These are phyloP conservation scores for Martiniozyma abietophila DNA, from an alignment of 805 yeast species.

Conservation along the genomic window DNA sequence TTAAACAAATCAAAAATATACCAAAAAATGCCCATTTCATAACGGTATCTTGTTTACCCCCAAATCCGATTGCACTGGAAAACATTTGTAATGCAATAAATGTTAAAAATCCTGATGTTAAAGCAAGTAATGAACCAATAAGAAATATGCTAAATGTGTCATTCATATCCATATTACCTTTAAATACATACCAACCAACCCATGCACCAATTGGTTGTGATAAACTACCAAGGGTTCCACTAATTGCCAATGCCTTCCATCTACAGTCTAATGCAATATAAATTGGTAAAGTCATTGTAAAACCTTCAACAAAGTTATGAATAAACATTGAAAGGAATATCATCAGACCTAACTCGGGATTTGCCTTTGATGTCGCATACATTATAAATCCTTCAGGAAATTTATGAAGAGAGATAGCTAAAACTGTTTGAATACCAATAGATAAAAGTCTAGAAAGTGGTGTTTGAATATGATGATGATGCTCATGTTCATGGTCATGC, in stretches of 20 bases:
- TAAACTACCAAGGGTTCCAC: slow-evolving; percentile 67
- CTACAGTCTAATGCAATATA: slow-evolving; percentile 65
- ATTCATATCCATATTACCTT: slow-evolving; percentile 26
- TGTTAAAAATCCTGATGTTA: slow-evolving; percentile 77
- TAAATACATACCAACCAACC: slow-evolving; percentile 46
- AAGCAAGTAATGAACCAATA: slow-evolving; percentile 57
- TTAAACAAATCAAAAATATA: slow-evolving; percentile 43
- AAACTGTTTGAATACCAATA: slow-evolving; percentile 82
- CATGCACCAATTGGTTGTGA: slow-evolving; percentile 90
- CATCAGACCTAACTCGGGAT: slow-evolving; percentile 62
- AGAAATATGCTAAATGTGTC: slow-evolving; percentile 31
- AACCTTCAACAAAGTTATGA: slow-evolving; percentile 91
- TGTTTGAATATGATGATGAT: slow-evolving; percentile 71
- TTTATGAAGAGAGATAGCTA: slow-evolving; percentile 84
- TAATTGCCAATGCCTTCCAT: slow-evolving; percentile 50
- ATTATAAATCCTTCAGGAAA: slow-evolving; percentile 93
- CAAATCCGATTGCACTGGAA: slow-evolving; percentile 71
- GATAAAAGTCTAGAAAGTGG: slow-evolving; percentile 72
- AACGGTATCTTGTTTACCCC: slow-evolving; percentile 57
- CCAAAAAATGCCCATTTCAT: slow-evolving; percentile 55
- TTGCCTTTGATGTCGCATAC: slow-evolving; percentile 63
- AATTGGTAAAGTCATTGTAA: slow-evolving; percentile 85
- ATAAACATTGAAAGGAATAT: slow-evolving; percentile 79
- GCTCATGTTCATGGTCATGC: slow-evolving; percentile 14
- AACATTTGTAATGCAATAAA: slow-evolving; percentile 83